phyloP scores from a whole-genome alignment of 2,329 filamentous ascomycete species.

The Shiraia sp. region DNA sequence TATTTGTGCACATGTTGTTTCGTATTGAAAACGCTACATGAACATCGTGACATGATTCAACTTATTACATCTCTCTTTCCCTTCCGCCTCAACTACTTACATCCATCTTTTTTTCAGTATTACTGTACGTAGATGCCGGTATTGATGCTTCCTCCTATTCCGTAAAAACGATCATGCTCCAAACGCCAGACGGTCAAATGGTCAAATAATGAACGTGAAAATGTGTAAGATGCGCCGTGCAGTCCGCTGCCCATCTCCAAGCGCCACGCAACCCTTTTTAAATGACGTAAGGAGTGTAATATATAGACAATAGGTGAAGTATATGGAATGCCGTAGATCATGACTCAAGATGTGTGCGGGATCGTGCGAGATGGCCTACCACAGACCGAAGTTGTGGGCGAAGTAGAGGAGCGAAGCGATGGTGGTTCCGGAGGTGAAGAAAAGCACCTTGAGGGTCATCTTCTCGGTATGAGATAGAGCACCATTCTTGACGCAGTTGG shows the following conservation, averaged over 20 bases:
- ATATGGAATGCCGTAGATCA: conserved; percentile 23
- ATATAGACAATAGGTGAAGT: conserved; percentile 24
- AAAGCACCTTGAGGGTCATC: conserved; percentile 59
- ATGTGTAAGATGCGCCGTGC: conserved; percentile 11
- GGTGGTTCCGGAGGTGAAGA: conserved; percentile 61
- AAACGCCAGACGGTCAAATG: conserved; percentile 15
- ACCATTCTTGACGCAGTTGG: conserved; percentile 54
- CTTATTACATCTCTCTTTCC: conserved; percentile 9
- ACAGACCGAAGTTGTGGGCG: conserved; percentile 50
- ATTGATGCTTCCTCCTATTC: conserved; percentile 4
- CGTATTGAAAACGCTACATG: conserved; percentile 14
- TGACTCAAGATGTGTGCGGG: neutral
- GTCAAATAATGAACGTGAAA: conserved; percentile 4
- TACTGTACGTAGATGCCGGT: conserved; percentile 10
- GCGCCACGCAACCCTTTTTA: conserved; percentile 18
- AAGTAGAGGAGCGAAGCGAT: conserved; percentile 62
- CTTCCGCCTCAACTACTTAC: neutral
- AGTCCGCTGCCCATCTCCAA: conserved; percentile 12
- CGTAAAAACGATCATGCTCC: conserved; percentile 4
- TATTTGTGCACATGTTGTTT: conserved; percentile 2
- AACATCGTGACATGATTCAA: conserved; percentile 10
- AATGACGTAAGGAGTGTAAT: conserved; percentile 22
- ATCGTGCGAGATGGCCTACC: conserved; percentile 20
- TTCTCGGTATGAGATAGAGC: conserved; percentile 58
- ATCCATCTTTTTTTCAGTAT: conserved; percentile 8